Evolutionary conservation across 768 basidiomycete genomes (phyloP), one percentile per base, ranked within the genome.

Genomic region (Suillus fuscotomentosus): DNA sequence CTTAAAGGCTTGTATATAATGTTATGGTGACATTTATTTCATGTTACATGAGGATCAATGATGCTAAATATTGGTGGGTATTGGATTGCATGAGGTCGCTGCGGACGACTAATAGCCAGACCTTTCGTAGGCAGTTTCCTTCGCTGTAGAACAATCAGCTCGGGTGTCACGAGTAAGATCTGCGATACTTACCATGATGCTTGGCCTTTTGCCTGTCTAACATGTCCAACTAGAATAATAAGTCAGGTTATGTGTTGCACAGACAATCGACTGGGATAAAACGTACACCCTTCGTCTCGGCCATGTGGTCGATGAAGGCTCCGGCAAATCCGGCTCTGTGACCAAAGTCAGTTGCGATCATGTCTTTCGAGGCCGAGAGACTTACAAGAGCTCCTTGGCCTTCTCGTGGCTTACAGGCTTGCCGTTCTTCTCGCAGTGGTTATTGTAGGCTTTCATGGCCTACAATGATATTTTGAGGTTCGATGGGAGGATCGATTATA

Each of bases 371-470:
- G n/a, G 17, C 27, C 2, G 9, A 43, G 51, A 22, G 20, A n/a
- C 68, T 5, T 72, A 83, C 81, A 87, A 63, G 62, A 84, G 69
- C 75, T 88, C 82, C 77, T 89, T 89, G 24, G 85, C 86, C 70
- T 78, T 79, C 10, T 73, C 81, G 71, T 91, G 90, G 59, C 36
- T 72, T 17, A 65, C 70, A 3, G 84, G 80, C 68, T 81, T 67
- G 48, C 90, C 90, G 31, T 88, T 78, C 45, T 60, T 70, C 43
- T 62, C 79, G 36, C 69, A 56, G 74, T 91, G 90, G 0, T 85
- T 67, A 67, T 90, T 81, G 70, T 84, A 91, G 2, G 85, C 82
- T 72, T 88, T 90, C 55, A 82, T 82, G 63, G 89, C 89, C 87
- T 87, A 64, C 14, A n/a, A 38, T 38, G 51, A n/a, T 27, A 17